These are phyloP conservation scores for Hygrocybe punicea DNA, from an alignment of 768 basidiomycete species.

Conservation along the genomic window DNA sequence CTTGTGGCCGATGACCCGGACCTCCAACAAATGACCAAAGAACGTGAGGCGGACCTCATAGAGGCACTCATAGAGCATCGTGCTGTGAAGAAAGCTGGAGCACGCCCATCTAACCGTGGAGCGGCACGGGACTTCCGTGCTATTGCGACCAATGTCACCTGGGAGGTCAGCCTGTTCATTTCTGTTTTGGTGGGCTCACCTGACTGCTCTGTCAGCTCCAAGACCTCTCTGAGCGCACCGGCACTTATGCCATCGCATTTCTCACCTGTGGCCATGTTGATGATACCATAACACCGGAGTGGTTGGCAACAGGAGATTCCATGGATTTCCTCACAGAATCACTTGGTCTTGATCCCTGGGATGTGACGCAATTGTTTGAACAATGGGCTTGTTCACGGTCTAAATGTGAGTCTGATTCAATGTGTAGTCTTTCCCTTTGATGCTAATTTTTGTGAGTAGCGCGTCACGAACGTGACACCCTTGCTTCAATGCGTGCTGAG, in stretches of 20 bases:
- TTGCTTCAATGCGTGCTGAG: neutral
- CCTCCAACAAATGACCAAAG: neutral
- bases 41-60: neutral
- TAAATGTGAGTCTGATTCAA: too few relatives aligned
- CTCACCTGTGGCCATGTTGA: conserved; percentile 3
- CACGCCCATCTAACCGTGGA: neutral
- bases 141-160: neutral
- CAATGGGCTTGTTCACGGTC: too few relatives aligned
- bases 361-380: too few relatives aligned
- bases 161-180: neutral
- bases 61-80: neutral
- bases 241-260: neutral
- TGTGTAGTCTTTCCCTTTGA: too few relatives aligned
- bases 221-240: neutral
- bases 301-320: too few relatives aligned
- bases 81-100: neutral
- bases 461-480: neutral
- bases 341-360: too few relatives aligned
- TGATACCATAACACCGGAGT: neutral
- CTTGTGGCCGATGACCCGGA: neutral
- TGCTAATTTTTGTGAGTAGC: too few relatives aligned
- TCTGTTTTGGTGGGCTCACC: neutral
- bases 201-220: too few relatives aligned
- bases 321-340: too few relatives aligned
- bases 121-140: neutral